Evolutionary conservation across 805 yeast genomes (phyloP).

Genomic region (Metschnikowia arizonensis): DNA sequence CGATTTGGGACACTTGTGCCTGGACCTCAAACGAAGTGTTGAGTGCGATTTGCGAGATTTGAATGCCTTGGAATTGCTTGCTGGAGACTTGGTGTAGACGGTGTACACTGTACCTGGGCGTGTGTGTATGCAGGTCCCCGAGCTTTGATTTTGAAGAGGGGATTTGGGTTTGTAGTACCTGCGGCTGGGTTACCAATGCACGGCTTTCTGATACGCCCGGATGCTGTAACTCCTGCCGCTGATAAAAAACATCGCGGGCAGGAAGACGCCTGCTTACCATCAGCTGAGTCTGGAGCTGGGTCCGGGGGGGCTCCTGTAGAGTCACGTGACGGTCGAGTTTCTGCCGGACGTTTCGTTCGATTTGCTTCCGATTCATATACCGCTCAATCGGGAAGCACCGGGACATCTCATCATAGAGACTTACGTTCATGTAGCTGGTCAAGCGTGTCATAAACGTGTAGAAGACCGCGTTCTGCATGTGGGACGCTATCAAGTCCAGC

Average conservation of each 20-base stretch:
- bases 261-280: not conserved
- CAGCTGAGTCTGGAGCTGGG: not conserved
- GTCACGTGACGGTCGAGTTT: not conserved
- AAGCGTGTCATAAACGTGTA: conserved; percentile 5
- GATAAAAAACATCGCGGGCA: conserved; percentile 2
- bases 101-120: not conserved
- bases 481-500: not conserved
- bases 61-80: not conserved
- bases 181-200: not conserved
- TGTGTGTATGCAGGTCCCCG: too few relatives aligned
- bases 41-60: not conserved
- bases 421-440: conserved; percentile 3
- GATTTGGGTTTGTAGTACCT: not conserved
- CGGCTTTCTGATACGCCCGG: not conserved
- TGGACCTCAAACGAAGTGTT: conserved; percentile 6
- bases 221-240: conserved; percentile 1
- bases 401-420: conserved; percentile 2
- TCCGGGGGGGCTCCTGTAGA: not conserved
- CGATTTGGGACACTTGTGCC: conserved; percentile 1
- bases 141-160: not conserved
- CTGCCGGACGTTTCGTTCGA: not conserved
- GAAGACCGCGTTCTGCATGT: not conserved
- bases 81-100: not conserved
- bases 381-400: conserved; percentile 6
- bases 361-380: not conserved